Base-by-base conservation (phyloP, 2,329 filamentous ascomycete genomes). In the Ceratocystis harringtonii region DNA sequence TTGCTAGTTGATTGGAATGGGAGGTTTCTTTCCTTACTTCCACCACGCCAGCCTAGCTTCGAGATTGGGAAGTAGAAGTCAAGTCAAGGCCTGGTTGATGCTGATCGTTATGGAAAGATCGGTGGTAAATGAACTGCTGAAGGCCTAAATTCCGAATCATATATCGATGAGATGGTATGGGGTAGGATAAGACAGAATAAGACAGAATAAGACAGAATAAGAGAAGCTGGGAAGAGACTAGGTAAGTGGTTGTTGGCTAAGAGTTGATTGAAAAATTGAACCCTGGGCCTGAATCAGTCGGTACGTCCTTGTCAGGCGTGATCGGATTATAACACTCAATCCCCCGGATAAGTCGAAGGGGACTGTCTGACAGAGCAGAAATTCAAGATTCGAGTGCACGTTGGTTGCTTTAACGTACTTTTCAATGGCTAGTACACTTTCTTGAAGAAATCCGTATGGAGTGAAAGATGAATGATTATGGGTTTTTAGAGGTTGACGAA, bases 351-450 rank as follows among this genome's bases (percentile, higher is more conserved):
- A 55, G 62, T 25, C 17, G 45, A 55, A n/a, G 45, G 25, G 62
- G 45, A n/a, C 25, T 63, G 62, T 63, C 62, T 63, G 62, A 63
- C 62, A 63, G 48, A 36, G 15, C 3, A 43, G 62, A 19, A 55
- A 22, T n/a, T 15, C 12, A 43, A 63, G n/a, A 63, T 63, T 41
- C 17, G 30, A 57, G 52, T 28, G 52, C 25, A 22, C 30, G n/a
- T 45, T 43, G 41, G 6, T 30, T 44, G 25, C 15, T 62, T 45
- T 30, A 45, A 48, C 43, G 41, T 62, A 62, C 60, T 62, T 62
- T 62, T 45, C 19, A 43, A 48, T 22, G 22, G 32, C 41, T 25
- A 30, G 22, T 57, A 57, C 52, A 17, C 52, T 57, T 28, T 57
- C 25, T 17, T 57, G 52, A 22, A 22, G 30, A 28, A 57, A 2